A percentile compares a stretch with the other conserved stretches of the same genome.
These are phyloP conservation scores for Hyaloperonospora brassicae DNA, from an alignment of 352 stramenopile species.

Conservation along the genomic window DNA sequence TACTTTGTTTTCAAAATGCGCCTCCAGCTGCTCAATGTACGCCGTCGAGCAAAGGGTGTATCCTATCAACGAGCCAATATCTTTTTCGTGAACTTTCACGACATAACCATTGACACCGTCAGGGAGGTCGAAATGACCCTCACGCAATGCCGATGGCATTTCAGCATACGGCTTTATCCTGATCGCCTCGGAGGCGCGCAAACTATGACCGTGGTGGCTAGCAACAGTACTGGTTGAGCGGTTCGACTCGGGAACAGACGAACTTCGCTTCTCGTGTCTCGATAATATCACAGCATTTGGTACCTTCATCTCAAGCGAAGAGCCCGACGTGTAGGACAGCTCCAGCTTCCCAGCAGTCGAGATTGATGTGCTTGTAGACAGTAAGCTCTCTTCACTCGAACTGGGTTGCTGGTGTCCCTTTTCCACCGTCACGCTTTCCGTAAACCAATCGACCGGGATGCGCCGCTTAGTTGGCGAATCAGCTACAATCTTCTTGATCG, in stretches of 20 bases:
- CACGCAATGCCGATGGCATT: slow-evolving; percentile 36
- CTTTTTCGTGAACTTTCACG: slow-evolving; percentile 75
- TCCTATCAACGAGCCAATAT: slow-evolving; percentile 72
- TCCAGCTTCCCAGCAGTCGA: slow-evolving; percentile 32
- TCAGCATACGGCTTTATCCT: slow-evolving; percentile 47
- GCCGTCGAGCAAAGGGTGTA: slow-evolving; percentile 68
- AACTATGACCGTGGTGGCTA: slow-evolving; percentile 19
- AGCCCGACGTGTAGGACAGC: slow-evolving; percentile 35
- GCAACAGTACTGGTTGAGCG: slow-evolving; percentile 21
- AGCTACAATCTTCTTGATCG: slow-evolving; percentile 63
- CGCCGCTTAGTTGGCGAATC: slow-evolving; percentile 58
- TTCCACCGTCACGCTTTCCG: slow-evolving; percentile 28
- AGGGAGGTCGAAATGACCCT: slow-evolving; percentile 69
- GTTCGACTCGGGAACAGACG: slow-evolving; percentile 34
- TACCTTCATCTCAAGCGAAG: slow-evolving; percentile 37
- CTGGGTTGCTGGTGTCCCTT: slow-evolving; percentile 25
- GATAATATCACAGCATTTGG: slow-evolving; percentile 15
- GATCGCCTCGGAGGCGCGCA: slow-evolving; percentile 32
- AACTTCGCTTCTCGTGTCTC: slow-evolving; percentile 27
- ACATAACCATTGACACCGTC: slow-evolving; percentile 66
- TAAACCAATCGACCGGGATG: slow-evolving; percentile 78
- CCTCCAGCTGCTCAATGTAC: slow-evolving; percentile 65
- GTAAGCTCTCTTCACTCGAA: slow-evolving; percentile 28
- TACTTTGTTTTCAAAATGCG: slow-evolving; percentile 46
- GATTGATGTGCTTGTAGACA: slow-evolving; percentile 32